These are phyloP conservation scores for Komagataella kurtzmanii DNA, from an alignment of 805 yeast genomes.

Conservation along the genomic window DNA sequence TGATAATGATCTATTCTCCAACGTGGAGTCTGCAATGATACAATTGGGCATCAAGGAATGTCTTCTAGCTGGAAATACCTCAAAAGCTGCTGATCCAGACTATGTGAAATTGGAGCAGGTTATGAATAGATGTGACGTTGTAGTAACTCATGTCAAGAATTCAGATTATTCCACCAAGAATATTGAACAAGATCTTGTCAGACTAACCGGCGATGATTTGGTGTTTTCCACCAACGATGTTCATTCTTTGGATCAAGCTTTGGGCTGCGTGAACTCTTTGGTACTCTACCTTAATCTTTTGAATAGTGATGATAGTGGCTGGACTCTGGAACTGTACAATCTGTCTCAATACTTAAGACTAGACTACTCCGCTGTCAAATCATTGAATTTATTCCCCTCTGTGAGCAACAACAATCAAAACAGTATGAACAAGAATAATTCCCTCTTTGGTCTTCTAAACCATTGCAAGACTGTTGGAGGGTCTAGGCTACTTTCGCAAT, in stretches of 20 bases:
- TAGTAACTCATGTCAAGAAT: slow-evolving; percentile 45
- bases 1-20: slow-evolving; percentile 81
- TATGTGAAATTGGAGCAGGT: slow-evolving; percentile 53
- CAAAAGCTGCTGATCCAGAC: slow-evolving; percentile 31
- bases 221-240: slow-evolving; percentile 43
- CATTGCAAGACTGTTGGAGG: slow-evolving; percentile 89
- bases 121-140: slow-evolving; percentile 67
- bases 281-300: slow-evolving; percentile 55
- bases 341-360: slow-evolving; percentile 76
- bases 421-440: slow-evolving; percentile 23
- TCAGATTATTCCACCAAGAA: slow-evolving; percentile 51
- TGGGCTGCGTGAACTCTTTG: slow-evolving; percentile 56
- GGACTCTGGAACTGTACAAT: slow-evolving; percentile 49
- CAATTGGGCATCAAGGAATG: slow-evolving; percentile 88
- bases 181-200: slow-evolving; percentile 65
- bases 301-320: slow-evolving; percentile 32
- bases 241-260: slow-evolving; percentile 33
- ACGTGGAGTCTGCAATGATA: slow-evolving; percentile 72
- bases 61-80: slow-evolving; percentile 32
- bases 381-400: slow-evolving; percentile 73
- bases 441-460: slow-evolving; percentile 75
- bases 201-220: slow-evolving; percentile 47
- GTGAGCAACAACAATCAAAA: slow-evolving; percentile 27
- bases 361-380: slow-evolving; percentile 82
- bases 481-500: slow-evolving; percentile 71